A percentile compares a stretch with the other conserved stretches of the same genome.
phyloP scores from a whole-genome alignment of 108 stramenopile genomes.

The Nitzschia sp. region DNA sequence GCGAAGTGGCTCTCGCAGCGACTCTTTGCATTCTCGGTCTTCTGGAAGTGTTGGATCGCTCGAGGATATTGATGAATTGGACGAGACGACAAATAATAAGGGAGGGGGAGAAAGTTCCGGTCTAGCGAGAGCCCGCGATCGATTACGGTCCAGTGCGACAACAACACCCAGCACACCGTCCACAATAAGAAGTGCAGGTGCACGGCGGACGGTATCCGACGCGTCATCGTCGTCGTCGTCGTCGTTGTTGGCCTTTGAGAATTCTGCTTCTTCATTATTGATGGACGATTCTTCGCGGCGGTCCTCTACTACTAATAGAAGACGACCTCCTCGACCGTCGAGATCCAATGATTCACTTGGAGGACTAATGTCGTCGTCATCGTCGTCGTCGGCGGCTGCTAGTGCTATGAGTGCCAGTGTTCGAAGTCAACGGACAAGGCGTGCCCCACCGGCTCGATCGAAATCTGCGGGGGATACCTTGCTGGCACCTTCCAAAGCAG shows the following conservation, averaged over 20 bases:
- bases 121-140: slow-evolving; percentile 9
- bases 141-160: neutral
- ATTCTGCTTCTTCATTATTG: neutral
- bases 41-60: slow-evolving; percentile 7
- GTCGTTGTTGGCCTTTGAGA: no score
- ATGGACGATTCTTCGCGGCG: neutral
- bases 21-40: slow-evolving; percentile 1
- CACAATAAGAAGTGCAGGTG: neutral
- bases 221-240: neutral
- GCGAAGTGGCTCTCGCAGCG: neutral
- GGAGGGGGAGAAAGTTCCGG: neutral
- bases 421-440: no score
- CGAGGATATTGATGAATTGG: slow-evolving; percentile 14
- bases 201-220: neutral
- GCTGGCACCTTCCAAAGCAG: no score
- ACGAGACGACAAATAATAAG: neutral
- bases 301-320: neutral
- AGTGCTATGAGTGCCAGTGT: no score
- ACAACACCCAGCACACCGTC: neutral
- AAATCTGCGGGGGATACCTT: neutral
- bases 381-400: neutral
- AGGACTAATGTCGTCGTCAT: neutral
- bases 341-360: slow-evolving; percentile 1
- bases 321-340: neutral
- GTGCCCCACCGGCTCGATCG: neutral